Evolutionary conservation across 768 basidiomycete species (phyloP).

Genomic region (Tulasnella sp.): DNA sequence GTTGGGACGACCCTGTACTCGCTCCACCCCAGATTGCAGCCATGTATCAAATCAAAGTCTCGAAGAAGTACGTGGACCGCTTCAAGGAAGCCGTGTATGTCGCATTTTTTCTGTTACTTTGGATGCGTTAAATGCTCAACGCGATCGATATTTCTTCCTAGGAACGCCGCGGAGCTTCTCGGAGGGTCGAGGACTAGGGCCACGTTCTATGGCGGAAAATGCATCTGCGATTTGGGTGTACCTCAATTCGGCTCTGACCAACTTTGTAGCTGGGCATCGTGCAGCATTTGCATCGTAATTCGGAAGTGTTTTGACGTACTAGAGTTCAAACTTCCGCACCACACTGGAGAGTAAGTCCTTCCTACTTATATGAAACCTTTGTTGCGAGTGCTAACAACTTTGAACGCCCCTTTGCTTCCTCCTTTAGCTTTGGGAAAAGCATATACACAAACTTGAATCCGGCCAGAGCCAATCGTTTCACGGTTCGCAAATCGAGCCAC

Average conservation of each 20-base stretch:
- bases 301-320: conserved; percentile 9
- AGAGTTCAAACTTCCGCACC: not conserved
- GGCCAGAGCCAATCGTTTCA: not conserved
- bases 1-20: not conserved
- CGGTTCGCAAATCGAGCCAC: conserved; percentile 8
- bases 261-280: conserved; percentile 5
- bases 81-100: conserved; percentile 13
- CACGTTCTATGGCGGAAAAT: conserved; percentile 13
- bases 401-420: not conserved
- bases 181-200: conserved; percentile 12
- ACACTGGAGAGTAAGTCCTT: conserved; percentile 1
- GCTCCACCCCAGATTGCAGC: not conserved
- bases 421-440: not conserved
- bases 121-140: no score
- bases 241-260: not conserved
- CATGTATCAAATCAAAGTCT: not conserved
- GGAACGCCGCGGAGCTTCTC: not conserved
- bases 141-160: not conserved
- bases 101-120: not conserved
- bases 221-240: conserved; percentile 16
- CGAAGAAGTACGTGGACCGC: conserved; percentile 18
- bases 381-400: not conserved
- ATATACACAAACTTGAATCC: conserved; percentile 13
- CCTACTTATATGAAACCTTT: not conserved
- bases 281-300: conserved; percentile 20